Evolutionary conservation across 768 basidiomycete species (phyloP).

Genomic region (Calocera cornea): DNA sequence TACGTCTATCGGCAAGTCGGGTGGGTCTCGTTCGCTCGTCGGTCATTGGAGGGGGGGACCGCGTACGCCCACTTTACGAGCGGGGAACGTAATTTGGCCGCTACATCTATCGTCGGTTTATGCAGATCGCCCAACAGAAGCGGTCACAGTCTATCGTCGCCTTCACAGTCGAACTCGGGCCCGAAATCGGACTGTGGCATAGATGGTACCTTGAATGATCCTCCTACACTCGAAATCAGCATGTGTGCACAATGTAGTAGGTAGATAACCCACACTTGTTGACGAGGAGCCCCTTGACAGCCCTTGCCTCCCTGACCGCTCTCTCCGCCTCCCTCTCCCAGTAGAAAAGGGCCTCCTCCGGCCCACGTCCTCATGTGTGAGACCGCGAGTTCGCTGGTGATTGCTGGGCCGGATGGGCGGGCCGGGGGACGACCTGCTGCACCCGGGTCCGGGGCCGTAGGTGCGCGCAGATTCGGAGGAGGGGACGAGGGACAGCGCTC

Average conservation of each 20-base stretch:
- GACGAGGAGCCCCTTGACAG: neutral
- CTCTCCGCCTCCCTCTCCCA: constrained; percentile 1
- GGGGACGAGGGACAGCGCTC: neutral
- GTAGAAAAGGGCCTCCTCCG: neutral
- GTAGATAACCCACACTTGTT: neutral
- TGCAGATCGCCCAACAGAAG: too few relatives aligned
- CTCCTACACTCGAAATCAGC: neutral
- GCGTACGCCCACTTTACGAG: too few relatives aligned
- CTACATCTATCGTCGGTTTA: too few relatives aligned
- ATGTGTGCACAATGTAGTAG: neutral
- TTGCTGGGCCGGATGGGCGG: neutral
- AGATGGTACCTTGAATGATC: neutral
- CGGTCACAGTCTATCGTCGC: neutral
- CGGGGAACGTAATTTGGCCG: too few relatives aligned
- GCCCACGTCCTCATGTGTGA: too few relatives aligned
- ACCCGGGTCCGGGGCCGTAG: neutral
- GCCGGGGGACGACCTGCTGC: too few relatives aligned
- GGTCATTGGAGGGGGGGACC: too few relatives aligned
- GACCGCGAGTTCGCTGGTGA: too few relatives aligned
- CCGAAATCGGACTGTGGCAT: neutral
- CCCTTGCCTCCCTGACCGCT: neutral
- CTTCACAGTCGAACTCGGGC: too few relatives aligned
- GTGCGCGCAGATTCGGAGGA: neutral
- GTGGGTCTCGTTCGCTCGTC: too few relatives aligned
- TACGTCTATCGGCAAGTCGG: too few relatives aligned